Percentiles rank a stretch among this genome's conserved stretches.
These are phyloP conservation scores for Kregervanrija pseudodelftensis DNA, from an alignment of 805 yeast genomes.

Conservation along the genomic window DNA sequence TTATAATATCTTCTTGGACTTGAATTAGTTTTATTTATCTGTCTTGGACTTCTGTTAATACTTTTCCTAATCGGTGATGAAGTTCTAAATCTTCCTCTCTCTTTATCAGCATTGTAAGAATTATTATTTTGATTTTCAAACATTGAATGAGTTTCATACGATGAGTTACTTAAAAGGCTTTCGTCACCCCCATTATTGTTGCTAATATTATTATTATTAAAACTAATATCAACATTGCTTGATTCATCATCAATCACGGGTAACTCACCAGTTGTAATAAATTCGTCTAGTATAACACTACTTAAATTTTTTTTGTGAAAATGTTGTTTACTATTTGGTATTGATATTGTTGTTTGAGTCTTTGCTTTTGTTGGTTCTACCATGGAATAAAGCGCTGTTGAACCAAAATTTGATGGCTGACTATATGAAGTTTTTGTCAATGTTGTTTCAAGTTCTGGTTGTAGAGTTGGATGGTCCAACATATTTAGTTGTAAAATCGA, in stretches of 20 bases:
- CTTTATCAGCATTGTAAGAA: conserved; percentile 10
- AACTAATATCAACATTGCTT: background rate
- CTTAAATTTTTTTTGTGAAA: conserved; percentile 20
- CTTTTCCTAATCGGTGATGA: conserved; percentile 2
- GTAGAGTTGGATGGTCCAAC: background rate
- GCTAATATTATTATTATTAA: background rate
- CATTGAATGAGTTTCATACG: conserved; percentile 15
- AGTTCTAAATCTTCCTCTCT: background rate
- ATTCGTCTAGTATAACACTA: conserved; percentile 22
- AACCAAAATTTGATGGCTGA: background rate
- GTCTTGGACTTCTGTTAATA: conserved; percentile 5
- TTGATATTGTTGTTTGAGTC: conserved; percentile 4
- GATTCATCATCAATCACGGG: conserved; percentile 12
- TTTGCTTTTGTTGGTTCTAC: conserved; percentile 19
- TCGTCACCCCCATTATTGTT: background rate
- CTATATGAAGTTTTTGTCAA: background rate
- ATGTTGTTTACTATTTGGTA: conserved; percentile 12
- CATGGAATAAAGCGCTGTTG: conserved; percentile 9
- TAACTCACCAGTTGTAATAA: conserved; percentile 19
- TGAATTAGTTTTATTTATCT: no score
- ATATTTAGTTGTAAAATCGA: conserved; percentile 6
- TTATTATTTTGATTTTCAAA: conserved; percentile 10
- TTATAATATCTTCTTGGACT: no score
- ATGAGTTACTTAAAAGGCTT: background rate
- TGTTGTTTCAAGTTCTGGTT: background rate